Base-by-base conservation (phyloP, 768 basidiomycete species). In the Mycena indigotica region DNA sequence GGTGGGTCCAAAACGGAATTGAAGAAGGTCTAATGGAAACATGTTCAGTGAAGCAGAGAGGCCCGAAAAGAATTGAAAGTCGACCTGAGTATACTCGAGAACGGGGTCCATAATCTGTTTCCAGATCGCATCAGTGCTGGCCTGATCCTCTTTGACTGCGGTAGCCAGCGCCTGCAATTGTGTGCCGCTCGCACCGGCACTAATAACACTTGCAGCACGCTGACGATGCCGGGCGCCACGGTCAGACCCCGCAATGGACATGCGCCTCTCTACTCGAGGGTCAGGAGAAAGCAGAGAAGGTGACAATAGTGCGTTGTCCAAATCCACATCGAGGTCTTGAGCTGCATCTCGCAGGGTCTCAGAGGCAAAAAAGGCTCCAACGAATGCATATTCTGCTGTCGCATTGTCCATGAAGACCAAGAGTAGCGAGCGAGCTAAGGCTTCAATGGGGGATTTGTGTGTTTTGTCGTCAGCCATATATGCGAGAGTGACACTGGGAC, bases 321-420 rank as follows among this genome's bases (percentile, higher is more conserved):
- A 56, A 48, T 80, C 65, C 3, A 53, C 71, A 30, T 73, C 71
- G 2, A 67, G 56, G 46, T 80, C 82, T 25, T 60, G 61, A 12
- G 73, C 67, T 19, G 74, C 70, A 19, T 44, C 41, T 44, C 8
- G 8, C 2, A 73, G 54, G 5, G 70, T 65, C 46, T 71, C 75
- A 57, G 69, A 68, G 35, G 82, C 77, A 75, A 98, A 98, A 76
- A 99, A 98, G 0, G 85, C 76, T 10, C 85, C 84, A 50, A 97
- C 73, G 66, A 98, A 98, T 1, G 86, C 79, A 72, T 95, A 96
- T 73, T 98, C 96, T 26, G 94, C 85, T 1, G 91, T 91, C 3
- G 92, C 88, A 67, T 99, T 98, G 75, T 98, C 95, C 83, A 96
- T 87, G 58, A 98, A 84, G 52, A 97, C 95, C 51, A 98, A 77